Base-by-base conservation (phyloP, 2,329 filamentous ascomycete species). In the Fusarium sp. region DNA sequence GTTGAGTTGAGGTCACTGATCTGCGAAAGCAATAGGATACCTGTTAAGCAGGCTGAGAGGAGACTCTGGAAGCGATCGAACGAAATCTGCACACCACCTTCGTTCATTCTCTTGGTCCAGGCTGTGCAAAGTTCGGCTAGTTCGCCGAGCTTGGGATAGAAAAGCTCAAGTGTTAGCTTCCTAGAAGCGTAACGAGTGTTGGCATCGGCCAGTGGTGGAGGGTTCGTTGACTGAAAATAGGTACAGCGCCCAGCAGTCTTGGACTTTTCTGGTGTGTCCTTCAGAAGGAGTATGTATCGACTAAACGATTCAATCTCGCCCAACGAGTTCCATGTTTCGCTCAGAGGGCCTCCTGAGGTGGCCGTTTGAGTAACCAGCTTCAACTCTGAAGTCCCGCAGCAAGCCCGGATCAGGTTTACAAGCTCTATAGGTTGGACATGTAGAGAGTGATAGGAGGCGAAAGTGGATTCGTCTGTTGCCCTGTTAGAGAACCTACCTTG, bases 351-450 rank as follows among this genome's bases (percentile, higher is more conserved):
- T 8, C 87, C 86, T n/a, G 86, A 85, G 3, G 83, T 79, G 34
- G 82, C 79, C 16, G 83, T 79, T 4, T 80, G 77, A 2, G 69
- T 69, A 10, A 76, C 70, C 56, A 82, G 76, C 6, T 77, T 64
- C 20, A 87, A 68, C 7, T 79, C 75, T 6, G 81, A 76, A 35
- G 82, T 76, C 11, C 93, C 93, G 40, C 93, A 91, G 76, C 93
- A 94, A 18, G 89, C 87, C 69, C 90, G 85, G n/a, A 98, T 80
- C 6, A 97, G 83, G 72, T 90, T 90, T 40, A 93, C 83, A 24
- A 97, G 81, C 72, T 95, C 90, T 35, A 88, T 79, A 5, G 93
- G 90, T 18, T 89, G 88, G 42, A 91, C 88, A 80, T 93, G 92
- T 13, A 85, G 82, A 3, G 91, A 89, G 74, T 92, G 88, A 20